Percentiles rank a stretch among this genome's conserved stretches.
Conservation (phyloP, 2,329 filamentous ascomycete genomes). For the Tolypocladium amazonense region DNA sequence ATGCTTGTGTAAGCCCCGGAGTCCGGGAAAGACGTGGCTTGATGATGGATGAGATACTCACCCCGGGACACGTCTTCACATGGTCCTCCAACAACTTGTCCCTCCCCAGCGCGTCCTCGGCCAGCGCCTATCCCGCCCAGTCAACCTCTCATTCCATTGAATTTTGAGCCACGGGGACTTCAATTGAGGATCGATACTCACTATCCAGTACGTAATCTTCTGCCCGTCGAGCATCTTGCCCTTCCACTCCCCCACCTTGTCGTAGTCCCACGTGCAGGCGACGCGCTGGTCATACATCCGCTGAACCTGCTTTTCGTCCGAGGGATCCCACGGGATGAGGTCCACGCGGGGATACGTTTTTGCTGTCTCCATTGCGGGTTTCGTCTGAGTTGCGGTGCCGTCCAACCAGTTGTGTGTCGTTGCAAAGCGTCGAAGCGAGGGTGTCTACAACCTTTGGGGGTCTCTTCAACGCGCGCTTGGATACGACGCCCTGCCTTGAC, state of each 20-base stretch:
- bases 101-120: slow-evolving; percentile 16
- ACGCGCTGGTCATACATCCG: slow-evolving; percentile 32
- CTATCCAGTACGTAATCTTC: slow-evolving; percentile 30
- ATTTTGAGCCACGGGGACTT: too few species aligned
- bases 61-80: slow-evolving; percentile 17
- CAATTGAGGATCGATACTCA: slow-evolving; percentile 11
- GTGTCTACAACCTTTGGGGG: not conserved
- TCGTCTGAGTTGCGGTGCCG: not conserved
- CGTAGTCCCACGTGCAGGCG: slow-evolving; percentile 32
- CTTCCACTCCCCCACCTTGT: slow-evolving; percentile 25
- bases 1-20: not conserved
- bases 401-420: not conserved
- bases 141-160: not conserved
- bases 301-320: slow-evolving; percentile 24
- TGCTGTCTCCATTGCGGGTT: not conserved
- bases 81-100: slow-evolving; percentile 20
- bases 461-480: not conserved
- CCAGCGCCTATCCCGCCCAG: not conserved
- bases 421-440: not conserved
- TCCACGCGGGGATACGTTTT: slow-evolving; percentile 11
- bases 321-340: slow-evolving; percentile 34
- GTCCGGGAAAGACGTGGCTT: not conserved
- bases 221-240: slow-evolving; percentile 20
- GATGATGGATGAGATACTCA: slow-evolving; percentile 1
- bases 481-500: not conserved